Evolutionary conservation across 2,329 filamentous ascomycete species (phyloP).

Genomic region (Lanzia echinophila): DNA sequence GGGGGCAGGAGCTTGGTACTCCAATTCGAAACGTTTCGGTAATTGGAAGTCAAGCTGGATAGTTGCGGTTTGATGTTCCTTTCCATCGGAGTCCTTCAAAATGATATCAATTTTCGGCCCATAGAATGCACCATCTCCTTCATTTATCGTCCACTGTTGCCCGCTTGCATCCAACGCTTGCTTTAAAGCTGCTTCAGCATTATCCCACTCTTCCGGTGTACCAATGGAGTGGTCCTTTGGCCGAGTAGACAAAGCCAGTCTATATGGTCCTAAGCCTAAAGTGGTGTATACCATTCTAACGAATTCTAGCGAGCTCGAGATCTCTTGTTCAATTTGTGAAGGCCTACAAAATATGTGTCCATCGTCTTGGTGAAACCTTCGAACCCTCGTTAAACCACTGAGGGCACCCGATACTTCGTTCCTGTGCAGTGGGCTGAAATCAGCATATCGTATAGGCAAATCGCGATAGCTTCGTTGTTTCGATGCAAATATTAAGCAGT

Average conservation of each 20-base stretch:
- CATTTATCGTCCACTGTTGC: conserved; percentile 65
- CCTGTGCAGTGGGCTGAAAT: conserved; percentile 80
- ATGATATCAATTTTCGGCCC: conserved; percentile 90
- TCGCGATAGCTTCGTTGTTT: conserved; percentile 70
- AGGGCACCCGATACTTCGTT: conserved; percentile 80
- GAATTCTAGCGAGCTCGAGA: conserved; percentile 66
- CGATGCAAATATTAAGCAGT: conserved; percentile 76
- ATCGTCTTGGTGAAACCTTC: conserved; percentile 86
- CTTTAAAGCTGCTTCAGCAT: conserved; percentile 60
- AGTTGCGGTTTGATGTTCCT: conserved; percentile 83
- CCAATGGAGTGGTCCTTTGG: conserved; percentile 75
- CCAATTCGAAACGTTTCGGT: conserved; percentile 71
- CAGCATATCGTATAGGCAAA: conserved; percentile 75
- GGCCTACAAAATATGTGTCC: conserved; percentile 85
- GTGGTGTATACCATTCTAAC: conserved; percentile 65
- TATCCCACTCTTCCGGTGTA: conserved; percentile 60
- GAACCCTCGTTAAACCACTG: conserved; percentile 74
- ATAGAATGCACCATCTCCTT: conserved; percentile 84
- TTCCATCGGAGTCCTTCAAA: conserved; percentile 70
- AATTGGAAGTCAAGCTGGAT: conserved; percentile 88
- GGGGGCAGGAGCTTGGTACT: conserved; percentile 65
- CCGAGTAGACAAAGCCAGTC: conserved; percentile 71
- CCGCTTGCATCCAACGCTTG: conserved; percentile 56
- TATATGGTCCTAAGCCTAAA: conserved; percentile 65
- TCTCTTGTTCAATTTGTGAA: conserved; percentile 67